A percentile compares a stretch with the other conserved stretches of the same genome.
Evolutionary conservation across 176 grass and related monocot species (phyloP).

Genomic region (Raddia distichophylla): DNA sequence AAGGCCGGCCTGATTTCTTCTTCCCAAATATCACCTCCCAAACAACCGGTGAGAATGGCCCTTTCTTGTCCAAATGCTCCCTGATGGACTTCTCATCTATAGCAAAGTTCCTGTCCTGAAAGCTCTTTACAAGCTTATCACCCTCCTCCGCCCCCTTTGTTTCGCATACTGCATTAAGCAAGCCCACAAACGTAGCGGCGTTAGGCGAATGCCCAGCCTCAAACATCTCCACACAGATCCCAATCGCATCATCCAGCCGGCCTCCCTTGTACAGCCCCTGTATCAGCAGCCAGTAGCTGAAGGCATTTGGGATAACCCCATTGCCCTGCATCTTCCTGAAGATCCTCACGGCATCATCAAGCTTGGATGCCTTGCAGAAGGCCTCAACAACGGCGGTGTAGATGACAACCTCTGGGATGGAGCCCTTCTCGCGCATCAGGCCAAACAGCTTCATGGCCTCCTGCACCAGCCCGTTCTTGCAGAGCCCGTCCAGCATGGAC

Average conservation of each 20-base stretch:
- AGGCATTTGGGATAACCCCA: constrained; percentile 78
- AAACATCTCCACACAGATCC: constrained; percentile 80
- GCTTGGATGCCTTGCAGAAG: constrained; percentile 70
- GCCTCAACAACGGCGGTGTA: constrained; percentile 92
- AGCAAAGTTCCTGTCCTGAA: constrained; percentile 73
- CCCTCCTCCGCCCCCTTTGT: constrained; percentile 63
- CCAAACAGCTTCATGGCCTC: constrained; percentile 96
- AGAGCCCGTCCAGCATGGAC: constrained; percentile 87
- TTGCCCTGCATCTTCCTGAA: constrained; percentile 93
- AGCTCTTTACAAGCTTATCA: constrained; percentile 62
- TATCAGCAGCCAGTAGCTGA: constrained; percentile 74
- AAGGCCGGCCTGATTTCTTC: constrained; percentile 47
- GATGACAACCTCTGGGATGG: constrained; percentile 91
- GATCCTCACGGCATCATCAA: constrained; percentile 76
- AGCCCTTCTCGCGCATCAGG: constrained; percentile 87
- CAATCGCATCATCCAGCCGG: constrained; percentile 60
- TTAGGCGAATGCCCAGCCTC: constrained; percentile 69
- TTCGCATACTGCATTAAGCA: constrained; percentile 74
- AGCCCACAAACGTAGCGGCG: constrained; percentile 60
- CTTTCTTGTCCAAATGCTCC: constrained; percentile 96
- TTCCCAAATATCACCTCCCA: constrained; percentile 88
- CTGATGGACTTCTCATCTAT: constrained; percentile 89
- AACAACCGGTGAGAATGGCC: constrained; percentile 70
- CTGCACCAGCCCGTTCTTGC: constrained; percentile 88
- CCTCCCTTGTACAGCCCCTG: constrained; percentile 65